Evolutionary conservation across 345 rosid species (phyloP).

Genomic region (Salix dunnii): DNA sequence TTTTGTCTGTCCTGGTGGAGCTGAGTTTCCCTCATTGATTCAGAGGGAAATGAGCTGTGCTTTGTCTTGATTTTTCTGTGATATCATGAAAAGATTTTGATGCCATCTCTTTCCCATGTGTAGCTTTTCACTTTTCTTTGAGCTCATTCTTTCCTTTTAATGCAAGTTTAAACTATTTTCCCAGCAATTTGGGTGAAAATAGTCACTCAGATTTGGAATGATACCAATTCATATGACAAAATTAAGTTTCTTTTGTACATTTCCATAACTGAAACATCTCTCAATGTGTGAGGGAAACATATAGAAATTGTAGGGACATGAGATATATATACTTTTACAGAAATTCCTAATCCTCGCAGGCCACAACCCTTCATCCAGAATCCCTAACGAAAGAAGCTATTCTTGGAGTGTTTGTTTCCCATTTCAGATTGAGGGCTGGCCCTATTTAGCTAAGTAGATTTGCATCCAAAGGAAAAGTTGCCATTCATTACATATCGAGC

Average conservation of each 20-base stretch:
- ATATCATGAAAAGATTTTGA: slow-evolving; percentile 18
- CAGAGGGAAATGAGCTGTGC: too few relatives aligned
- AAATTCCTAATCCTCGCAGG: too few relatives aligned
- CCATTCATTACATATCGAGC: too few relatives aligned
- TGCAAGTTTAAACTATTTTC: background rate
- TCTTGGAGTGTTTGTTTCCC: background rate
- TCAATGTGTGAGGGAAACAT: background rate
- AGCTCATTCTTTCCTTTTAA: slow-evolving; percentile 22
- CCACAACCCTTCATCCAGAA: background rate
- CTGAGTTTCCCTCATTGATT: too few relatives aligned
- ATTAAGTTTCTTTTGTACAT: background rate
- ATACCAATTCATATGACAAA: background rate
- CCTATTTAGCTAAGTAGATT: background rate
- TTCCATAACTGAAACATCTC: background rate
- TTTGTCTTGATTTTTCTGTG: slow-evolving; percentile 5
- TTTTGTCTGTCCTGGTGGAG: too few relatives aligned
- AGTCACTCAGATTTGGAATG: background rate
- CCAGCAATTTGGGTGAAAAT: background rate
- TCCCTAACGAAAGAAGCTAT: background rate
- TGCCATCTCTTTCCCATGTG: slow-evolving; percentile 13
- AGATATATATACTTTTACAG: too few relatives aligned
- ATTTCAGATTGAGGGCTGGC: background rate
- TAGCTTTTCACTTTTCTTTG: slow-evolving; percentile 16
- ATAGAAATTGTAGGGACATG: too few relatives aligned
- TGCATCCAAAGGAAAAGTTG: background rate